Conservation (phyloP, 768 basidiomycete genomes). For the Mrakia hoshinonis region DNA sequence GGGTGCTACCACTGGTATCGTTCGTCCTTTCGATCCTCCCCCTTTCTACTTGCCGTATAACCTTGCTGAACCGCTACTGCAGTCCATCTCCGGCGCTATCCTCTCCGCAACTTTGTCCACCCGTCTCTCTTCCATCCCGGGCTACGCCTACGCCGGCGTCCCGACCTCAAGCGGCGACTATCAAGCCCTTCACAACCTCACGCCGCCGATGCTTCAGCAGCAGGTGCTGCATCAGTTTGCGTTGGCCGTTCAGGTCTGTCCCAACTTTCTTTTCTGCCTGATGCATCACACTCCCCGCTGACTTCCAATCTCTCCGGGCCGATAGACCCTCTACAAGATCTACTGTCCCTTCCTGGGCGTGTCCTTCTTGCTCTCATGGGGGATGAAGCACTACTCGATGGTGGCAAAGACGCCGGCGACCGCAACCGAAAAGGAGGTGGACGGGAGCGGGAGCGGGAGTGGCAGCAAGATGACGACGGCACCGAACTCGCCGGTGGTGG, state of each 20-base stretch:
- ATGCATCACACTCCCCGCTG: background rate
- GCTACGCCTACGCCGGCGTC: constrained; percentile 17
- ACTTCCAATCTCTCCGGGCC: too few relatives aligned
- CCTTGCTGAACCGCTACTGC: too few relatives aligned
- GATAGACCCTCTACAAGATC: constrained; percentile 14
- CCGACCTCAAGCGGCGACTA: constrained; percentile 8
- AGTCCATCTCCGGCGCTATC: background rate
- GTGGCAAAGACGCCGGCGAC: too few relatives aligned
- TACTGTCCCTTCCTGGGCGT: constrained; percentile 6
- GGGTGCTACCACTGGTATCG: constrained; percentile 19
- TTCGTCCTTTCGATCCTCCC: background rate
- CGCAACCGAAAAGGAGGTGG: too few relatives aligned
- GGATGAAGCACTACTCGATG: too few relatives aligned
- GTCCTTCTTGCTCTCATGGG: background rate
- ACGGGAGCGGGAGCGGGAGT: too few relatives aligned
- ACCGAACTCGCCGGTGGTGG: too few relatives aligned
- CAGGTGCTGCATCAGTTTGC: constrained; percentile 3
- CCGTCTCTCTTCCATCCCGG: background rate
- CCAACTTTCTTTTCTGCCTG: too few relatives aligned
- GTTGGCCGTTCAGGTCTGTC: background rate
- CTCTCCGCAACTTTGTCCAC: constrained; percentile 1
- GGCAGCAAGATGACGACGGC: too few relatives aligned
- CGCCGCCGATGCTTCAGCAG: background rate
- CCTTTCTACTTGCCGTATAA: too few relatives aligned
- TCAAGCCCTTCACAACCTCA: constrained; percentile 1